phyloP scores from a whole-genome alignment of 371 early-diverging fungal species.

The Apophysomyces sp. region DNA sequence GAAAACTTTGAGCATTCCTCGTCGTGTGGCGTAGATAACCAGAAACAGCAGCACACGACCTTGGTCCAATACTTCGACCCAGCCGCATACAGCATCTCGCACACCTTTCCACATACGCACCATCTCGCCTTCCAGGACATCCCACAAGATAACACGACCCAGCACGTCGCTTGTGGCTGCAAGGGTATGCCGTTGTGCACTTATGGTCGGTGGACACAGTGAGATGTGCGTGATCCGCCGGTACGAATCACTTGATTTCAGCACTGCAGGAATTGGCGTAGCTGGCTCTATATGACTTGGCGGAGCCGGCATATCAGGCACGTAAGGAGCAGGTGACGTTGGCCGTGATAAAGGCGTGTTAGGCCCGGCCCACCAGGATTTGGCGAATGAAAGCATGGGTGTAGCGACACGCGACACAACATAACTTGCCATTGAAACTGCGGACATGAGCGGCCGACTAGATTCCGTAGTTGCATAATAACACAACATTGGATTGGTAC shows the following conservation, averaged over 20 bases:
- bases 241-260: slow-evolving; percentile 43
- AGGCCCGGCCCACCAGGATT: slow-evolving; percentile 54
- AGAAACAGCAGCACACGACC: slow-evolving; percentile 45
- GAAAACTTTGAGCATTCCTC: slow-evolving; percentile 58
- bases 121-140: slow-evolving; percentile 55
- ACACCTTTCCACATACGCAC: slow-evolving; percentile 71
- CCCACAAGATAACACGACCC: slow-evolving; percentile 66
- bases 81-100: slow-evolving; percentile 64
- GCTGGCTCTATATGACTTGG: slow-evolving; percentile 54
- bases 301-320: slow-evolving; percentile 37
- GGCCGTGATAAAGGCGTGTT: slow-evolving; percentile 8
- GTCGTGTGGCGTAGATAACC: slow-evolving; percentile 59
- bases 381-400: slow-evolving; percentile 63
- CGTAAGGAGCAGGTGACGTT: slow-evolving; percentile 43
- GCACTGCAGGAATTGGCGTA: slow-evolving; percentile 47
- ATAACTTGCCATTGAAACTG: slow-evolving; percentile 59
- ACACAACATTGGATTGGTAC: slow-evolving; percentile 57
- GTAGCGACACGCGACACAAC: slow-evolving; percentile 56
- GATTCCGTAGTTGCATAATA: slow-evolving; percentile 59
- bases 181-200: slow-evolving; percentile 45
- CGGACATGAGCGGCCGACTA: slow-evolving; percentile 53
- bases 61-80: slow-evolving; percentile 46
- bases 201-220: slow-evolving; percentile 45
- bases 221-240: slow-evolving; percentile 52
- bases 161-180: slow-evolving; percentile 63